A percentile compares a stretch with the other conserved stretches of the same genome.
Conservation (phyloP, 1,139 yeast genomes). For the Saccharomyces hybrid region DNA sequence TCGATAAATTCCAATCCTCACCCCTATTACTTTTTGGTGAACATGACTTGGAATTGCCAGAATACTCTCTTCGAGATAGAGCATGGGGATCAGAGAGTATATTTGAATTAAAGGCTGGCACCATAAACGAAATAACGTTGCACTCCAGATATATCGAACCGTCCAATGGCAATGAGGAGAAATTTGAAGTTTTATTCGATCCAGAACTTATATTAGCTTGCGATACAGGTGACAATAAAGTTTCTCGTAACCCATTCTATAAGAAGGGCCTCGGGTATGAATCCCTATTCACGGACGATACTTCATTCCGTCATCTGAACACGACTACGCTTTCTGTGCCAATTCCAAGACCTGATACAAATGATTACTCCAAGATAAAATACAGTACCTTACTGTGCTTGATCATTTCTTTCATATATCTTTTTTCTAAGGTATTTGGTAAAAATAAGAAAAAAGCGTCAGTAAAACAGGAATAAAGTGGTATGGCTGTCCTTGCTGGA, state of each 20-base stretch:
- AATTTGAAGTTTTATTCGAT: slow-evolving; percentile 27
- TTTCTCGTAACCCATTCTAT: slow-evolving; percentile 35
- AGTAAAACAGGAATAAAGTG: neutral
- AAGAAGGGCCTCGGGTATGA: slow-evolving; percentile 37
- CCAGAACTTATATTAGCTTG: slow-evolving; percentile 48
- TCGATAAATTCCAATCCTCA: slow-evolving; percentile 36
- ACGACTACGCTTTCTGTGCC: slow-evolving; percentile 17
- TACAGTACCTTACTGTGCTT: slow-evolving; percentile 30
- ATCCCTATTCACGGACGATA: slow-evolving; percentile 39
- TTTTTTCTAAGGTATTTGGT: slow-evolving; percentile 29
- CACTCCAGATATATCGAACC: slow-evolving; percentile 47
- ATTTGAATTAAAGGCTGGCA: slow-evolving; percentile 31
- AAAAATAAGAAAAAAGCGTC: neutral
- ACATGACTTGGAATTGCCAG: slow-evolving; percentile 38
- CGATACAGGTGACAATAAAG: slow-evolving; percentile 27
- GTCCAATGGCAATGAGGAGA: slow-evolving; percentile 16
- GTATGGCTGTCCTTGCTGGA: no score
- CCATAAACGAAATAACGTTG: slow-evolving; percentile 34
- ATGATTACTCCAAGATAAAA: slow-evolving; percentile 29
- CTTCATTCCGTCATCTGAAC: slow-evolving; percentile 36
- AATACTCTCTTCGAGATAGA: slow-evolving; percentile 34
- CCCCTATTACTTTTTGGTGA: slow-evolving; percentile 32
- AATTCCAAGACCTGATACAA: slow-evolving; percentile 35
- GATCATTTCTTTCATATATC: slow-evolving; percentile 30
- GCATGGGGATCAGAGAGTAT: slow-evolving; percentile 43